Base-by-base conservation (phyloP, 176 grass and related monocot genomes). In the Hyparrhenia diplandra region DNA sequence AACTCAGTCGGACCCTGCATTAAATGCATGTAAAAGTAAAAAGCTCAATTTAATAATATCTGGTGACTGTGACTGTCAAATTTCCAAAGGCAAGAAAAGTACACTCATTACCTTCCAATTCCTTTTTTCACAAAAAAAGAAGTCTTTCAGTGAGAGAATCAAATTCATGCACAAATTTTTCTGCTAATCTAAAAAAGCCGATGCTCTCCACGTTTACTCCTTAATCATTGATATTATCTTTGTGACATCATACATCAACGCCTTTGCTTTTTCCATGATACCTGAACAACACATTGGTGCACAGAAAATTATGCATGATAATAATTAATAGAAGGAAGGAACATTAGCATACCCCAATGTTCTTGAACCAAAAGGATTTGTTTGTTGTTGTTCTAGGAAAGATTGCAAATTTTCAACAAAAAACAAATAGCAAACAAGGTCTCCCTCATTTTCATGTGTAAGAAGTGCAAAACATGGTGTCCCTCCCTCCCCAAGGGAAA, bases 191-290 rank as follows among this genome's bases (percentile, higher is more conserved):
- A 62, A 62, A 98, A 94, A 84, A 93, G 88, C 16, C 92, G 92
- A 89, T 98, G 95, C 74, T 98, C 95, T 65, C 95, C 95, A 73
- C 90, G 90, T 87, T 95, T 98, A 32, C 86, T n/a, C 84, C 72
- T 95, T 98, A 83, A 98, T 95, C 92, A 93, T 98, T 42, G 95
- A 94, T 87, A 95, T 95, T 85, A 98, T 98, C 75, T 95, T 98
- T 76, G 95, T 98, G 55, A 98, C 95, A 88, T 98, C 95, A 89
- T 98, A 95, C 95, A 98, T 95, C 77, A 98, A 88, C 64, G 92
- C 92, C 86, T 98, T n/a, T 98, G 71, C 95, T 98, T 90, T 95
- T 98, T 66, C 95, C 95, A 80, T 95, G 90, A 71, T 98, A 98
- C 82, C 95, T 95, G 49, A 52, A 68, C 31, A 76, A 71, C 30